A percentile compares a stretch with the other conserved stretches of the same genome.
phyloP scores from a whole-genome alignment of 176 grass and related monocot species.

The Miscanthus lutarioriparius region DNA sequence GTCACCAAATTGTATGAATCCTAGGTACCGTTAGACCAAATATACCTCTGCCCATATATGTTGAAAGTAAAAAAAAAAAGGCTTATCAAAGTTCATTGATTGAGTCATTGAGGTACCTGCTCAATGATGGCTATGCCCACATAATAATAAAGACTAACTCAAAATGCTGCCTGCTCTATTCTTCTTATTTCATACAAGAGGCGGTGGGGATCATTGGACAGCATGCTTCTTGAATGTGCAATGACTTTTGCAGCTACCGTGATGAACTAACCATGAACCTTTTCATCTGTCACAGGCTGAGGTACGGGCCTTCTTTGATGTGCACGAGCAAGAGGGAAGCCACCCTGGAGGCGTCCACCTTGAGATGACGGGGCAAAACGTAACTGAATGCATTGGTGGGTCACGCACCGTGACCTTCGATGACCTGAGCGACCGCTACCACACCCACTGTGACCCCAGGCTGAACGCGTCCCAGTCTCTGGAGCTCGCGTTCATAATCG shows the following conservation, averaged over 20 bases:
- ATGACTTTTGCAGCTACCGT: background rate
- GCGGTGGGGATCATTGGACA: background rate
- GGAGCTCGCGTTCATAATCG: slow-evolving; percentile 85
- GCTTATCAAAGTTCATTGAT: background rate
- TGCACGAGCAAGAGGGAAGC: slow-evolving; percentile 92
- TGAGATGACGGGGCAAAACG: slow-evolving; percentile 96
- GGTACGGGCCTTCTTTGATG: slow-evolving; percentile 87
- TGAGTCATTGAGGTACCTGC: background rate
- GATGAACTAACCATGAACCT: background rate
- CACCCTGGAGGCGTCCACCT: slow-evolving; percentile 81
- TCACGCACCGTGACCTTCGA: slow-evolving; percentile 85
- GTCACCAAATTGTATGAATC: background rate
- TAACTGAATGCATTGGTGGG: slow-evolving; percentile 88
- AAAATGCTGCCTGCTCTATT: background rate
- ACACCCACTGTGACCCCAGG: slow-evolving; percentile 90
- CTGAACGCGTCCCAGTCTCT: slow-evolving; percentile 79
- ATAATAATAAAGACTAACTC: background rate
- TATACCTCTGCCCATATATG: background rate
- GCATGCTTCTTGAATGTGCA: background rate
- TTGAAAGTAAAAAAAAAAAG: background rate
- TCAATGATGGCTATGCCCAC: background rate
- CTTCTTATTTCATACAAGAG: background rate
- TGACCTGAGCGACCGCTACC: slow-evolving; percentile 77
- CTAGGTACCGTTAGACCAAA: background rate
- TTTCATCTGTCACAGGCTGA: slow-evolving; percentile 52